Base-by-base conservation (phyloP, 495 filamentous ascomycete genomes). In the Penicillium herquei region DNA sequence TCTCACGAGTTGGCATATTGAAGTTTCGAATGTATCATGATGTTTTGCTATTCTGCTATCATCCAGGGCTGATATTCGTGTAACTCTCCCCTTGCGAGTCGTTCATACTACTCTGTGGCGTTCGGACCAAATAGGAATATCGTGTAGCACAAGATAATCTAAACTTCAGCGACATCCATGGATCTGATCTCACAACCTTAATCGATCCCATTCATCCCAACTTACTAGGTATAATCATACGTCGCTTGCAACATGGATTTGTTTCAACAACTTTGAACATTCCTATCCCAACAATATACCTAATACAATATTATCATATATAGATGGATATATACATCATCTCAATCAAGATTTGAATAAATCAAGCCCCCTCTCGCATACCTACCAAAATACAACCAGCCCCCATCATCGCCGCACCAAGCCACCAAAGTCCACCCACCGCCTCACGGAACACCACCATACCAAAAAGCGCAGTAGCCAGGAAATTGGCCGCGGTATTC, bases 331-430 rank as follows among this genome's bases (percentile, higher is more conserved):
- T 12, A 34, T 7, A 47, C n/a, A 26, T 14, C 12, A 8, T 16
- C 16, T 37, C 46, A 49, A 10, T 12, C n/a, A 37, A 30, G n/a
- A 10, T 10, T 33, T 16, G 5, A 30, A 42, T 6, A 40, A 33
- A 55, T 59, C 59, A 69, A 18, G 59, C 62, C 14, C 87, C 88
- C 46, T 93, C 89, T 57, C 90, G 82, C 63, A 88, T 79, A 8
- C 93, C 91, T 64, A 97, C 91, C 43, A 97, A 84, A 13, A 97
- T 90, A 75, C 92, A 96, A 11, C 93, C 93, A 3, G 82, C 91
- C 0, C 96, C 90, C 52, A 97, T 82, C 73, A 96, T 72, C 50
- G 78, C 81, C 0, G 93, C 93, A 8, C 93, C 93, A 6, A 89
- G 63, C 87, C 90, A 97, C 93, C 93, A 98, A 44, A 94, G 71